Base-by-base conservation (phyloP, 306 rosid genomes). In the Casuarina glauca region DNA sequence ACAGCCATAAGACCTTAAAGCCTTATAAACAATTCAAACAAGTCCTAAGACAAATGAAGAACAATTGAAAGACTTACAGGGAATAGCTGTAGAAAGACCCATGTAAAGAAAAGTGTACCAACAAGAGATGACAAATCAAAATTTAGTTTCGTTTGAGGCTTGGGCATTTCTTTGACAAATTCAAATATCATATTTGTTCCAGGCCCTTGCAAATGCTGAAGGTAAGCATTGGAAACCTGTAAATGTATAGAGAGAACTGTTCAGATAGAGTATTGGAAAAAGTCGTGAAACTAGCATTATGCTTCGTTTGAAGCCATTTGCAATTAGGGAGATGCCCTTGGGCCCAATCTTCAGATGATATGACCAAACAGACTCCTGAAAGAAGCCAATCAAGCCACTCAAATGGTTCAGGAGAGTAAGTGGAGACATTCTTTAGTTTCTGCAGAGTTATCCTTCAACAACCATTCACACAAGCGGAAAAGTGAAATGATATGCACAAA, bases 81-180 rank as follows among this genome's bases (percentile, higher is more conserved):
- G 83, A 94, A 94, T 73, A 94, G 94, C 81, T 88, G 97, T 61
- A 94, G 83, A 80, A 94, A 6, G 77, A 94, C 96, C 98, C 97
- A 94, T 17, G 98, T 81, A 82, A 87, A 94, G 93, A 94, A 94
- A 74, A 94, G 93, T 64, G 83, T 36, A 1, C 98, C 96, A 35
- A 92, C 82, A 74, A 94, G 88, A 82, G 98, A 94, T 83, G 97
- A 83, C 74, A 94, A 64, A 77, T 94, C 98, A 50, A 90, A 84
- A 70, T 82, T 86, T 49, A 76, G 26, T 69, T 73, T 53, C 80
- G 88, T 92, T 86, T 64, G 85, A 62, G 86, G 81, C 78, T 90
- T 90, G 19, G 98, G 97, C 98, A 92, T 94, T 87, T 90, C 98
- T 85, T 94, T 94, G 70, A 94, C 88, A 78, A 85, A 94, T 75